Evolutionary conservation across 257 asterid genomes (phyloP).

Genomic region (Forsythia suspensa): DNA sequence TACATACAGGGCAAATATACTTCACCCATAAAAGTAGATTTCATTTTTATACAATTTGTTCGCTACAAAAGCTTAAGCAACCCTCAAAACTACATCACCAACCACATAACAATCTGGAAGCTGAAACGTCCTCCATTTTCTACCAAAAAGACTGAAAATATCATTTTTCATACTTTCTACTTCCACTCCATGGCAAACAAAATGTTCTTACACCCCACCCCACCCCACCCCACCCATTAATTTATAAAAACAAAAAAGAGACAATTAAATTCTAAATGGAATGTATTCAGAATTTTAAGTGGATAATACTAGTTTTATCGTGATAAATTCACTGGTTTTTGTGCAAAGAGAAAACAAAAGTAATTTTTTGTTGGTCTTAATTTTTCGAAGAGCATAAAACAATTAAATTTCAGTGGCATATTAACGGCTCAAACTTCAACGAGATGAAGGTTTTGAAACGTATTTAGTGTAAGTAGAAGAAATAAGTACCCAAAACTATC

Average conservation of each 20-base stretch:
- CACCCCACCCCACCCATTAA: not conserved
- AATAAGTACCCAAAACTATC: constrained; percentile 6
- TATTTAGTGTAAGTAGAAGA: constrained; percentile 1
- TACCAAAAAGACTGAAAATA: not conserved
- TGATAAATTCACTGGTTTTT: constrained; percentile 1
- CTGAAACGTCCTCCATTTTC: not conserved
- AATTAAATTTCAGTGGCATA: constrained; percentile 5
- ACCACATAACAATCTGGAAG: not conserved
- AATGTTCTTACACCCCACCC: not conserved
- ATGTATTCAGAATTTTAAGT: not conserved
- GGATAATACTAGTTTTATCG: not conserved
- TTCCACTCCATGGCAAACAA: not conserved
- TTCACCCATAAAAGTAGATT: not conserved
- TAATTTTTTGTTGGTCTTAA: not conserved
- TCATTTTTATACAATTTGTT: not conserved
- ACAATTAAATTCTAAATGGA: not conserved
- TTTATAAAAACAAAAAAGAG: not conserved
- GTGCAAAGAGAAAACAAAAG: not conserved
- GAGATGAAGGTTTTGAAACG: not conserved
- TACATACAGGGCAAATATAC: too few species aligned
- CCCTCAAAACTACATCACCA: not conserved
- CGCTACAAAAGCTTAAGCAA: not conserved
- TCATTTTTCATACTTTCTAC: not conserved
- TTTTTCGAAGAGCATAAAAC: constrained; percentile 7
- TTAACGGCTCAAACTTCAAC: constrained; percentile 12